phyloP scores from a whole-genome alignment of 805 yeast species.

The Wickerhamomyces alni region DNA sequence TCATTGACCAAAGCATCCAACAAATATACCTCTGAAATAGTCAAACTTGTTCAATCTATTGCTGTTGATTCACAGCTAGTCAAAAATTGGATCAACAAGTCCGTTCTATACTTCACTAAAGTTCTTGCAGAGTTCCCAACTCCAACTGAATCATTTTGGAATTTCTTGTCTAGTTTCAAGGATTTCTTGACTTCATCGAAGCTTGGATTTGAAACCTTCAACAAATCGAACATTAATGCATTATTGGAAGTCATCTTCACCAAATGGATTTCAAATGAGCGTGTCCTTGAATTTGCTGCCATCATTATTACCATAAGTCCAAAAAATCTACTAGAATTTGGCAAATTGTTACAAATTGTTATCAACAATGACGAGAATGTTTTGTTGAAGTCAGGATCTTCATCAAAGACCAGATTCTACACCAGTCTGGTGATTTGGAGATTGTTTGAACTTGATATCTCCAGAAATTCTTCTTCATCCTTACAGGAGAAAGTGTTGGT shows the following conservation, averaged over 20 bases:
- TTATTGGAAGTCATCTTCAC: slow-evolving; percentile 58
- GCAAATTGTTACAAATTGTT: slow-evolving; percentile 57
- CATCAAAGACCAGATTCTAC: slow-evolving; percentile 29
- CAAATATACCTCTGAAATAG: slow-evolving; percentile 26
- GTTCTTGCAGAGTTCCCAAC: slow-evolving; percentile 46
- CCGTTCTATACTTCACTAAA: slow-evolving; percentile 56
- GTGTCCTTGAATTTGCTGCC: slow-evolving; percentile 40
- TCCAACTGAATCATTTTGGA: slow-evolving; percentile 22
- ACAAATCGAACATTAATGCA: slow-evolving; percentile 46
- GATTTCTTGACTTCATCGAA: slow-evolving; percentile 19
- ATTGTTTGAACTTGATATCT: slow-evolving; percentile 43
- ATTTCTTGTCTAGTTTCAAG: slow-evolving; percentile 29
- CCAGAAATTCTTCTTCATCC: slow-evolving; percentile 37
- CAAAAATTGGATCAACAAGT: slow-evolving; percentile 49
- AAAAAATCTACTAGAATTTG: slow-evolving; percentile 33
- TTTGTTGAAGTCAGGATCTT: slow-evolving; percentile 21
- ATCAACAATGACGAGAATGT: slow-evolving; percentile 43
- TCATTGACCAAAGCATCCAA: slow-evolving; percentile 20
- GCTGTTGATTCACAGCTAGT: slow-evolving; percentile 17
- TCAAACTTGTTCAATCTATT: slow-evolving; percentile 18
- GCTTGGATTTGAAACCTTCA: neutral
- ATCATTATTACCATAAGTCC: slow-evolving; percentile 33
- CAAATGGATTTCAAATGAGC: slow-evolving; percentile 38
- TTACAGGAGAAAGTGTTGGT: slow-evolving; percentile 45
- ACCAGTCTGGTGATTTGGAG: slow-evolving; percentile 41